Conservation (phyloP, 1,139 yeast species). For the Arxiozyma slooffiae region DNA sequence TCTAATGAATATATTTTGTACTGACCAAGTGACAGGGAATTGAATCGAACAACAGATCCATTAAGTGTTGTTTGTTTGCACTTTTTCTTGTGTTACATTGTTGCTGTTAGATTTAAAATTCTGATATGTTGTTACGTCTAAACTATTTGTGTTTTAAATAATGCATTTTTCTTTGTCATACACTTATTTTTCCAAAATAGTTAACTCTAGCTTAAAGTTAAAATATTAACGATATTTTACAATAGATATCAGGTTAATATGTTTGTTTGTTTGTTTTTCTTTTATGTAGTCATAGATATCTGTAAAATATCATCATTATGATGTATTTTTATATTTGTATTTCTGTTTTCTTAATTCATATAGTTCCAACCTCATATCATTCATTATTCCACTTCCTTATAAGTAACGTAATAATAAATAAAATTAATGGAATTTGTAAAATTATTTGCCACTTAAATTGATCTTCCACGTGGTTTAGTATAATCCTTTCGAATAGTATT, state of each 20-base stretch:
- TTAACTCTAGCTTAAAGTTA: no score
- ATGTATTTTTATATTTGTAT: constrained; percentile 28
- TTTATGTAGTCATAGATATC: neutral
- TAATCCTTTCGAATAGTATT: constrained; percentile 21
- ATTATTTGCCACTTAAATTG: constrained; percentile 9
- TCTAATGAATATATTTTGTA: neutral
- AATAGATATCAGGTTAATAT: neutral
- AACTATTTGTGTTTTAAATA: neutral
- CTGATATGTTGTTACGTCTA: no score
- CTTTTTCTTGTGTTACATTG: neutral
- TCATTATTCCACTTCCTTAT: constrained; percentile 18
- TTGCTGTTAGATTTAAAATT: no score
- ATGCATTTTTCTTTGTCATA: neutral
- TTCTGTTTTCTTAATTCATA: constrained; percentile 17
- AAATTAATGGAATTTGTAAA: constrained; percentile 21
- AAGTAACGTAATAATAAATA: constrained; percentile 17
- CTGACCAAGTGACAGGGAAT: neutral
- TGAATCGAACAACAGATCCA: neutral
- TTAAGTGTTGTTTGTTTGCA: no score
- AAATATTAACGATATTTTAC: no score
- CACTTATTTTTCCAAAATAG: neutral
- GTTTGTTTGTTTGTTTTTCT: no score
- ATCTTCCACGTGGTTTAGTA: constrained; percentile 8
- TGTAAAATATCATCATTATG: neutral
- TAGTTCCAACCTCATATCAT: constrained; percentile 20